Evolutionary conservation across 2,329 filamentous ascomycete species (phyloP).

Genomic region (Paraphaeosphaeria sporulosa): DNA sequence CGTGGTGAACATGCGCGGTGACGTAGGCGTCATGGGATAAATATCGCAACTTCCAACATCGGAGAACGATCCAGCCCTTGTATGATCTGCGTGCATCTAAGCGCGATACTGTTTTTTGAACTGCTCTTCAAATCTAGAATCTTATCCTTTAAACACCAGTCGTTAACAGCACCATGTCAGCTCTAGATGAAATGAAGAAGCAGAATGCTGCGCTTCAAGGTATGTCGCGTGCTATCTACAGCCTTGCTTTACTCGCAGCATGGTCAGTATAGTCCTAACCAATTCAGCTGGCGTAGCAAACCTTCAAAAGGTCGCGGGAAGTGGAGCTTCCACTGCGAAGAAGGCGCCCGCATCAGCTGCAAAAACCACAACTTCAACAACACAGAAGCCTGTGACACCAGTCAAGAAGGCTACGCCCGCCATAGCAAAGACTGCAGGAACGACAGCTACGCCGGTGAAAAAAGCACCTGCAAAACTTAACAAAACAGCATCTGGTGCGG

Average conservation of each 20-base stretch:
- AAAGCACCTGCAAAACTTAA: slow-evolving; percentile 23
- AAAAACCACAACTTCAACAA: slow-evolving; percentile 14
- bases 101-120: neutral
- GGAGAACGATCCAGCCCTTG: slow-evolving; percentile 1
- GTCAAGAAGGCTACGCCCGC: slow-evolving; percentile 33
- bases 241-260: neutral
- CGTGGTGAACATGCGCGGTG: slow-evolving; percentile 5
- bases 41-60: slow-evolving; percentile 6
- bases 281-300: slow-evolving; percentile 38
- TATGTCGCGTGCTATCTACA: slow-evolving; percentile 27
- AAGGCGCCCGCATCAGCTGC: slow-evolving; percentile 34
- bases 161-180: slow-evolving; percentile 33
- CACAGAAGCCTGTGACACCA: slow-evolving; percentile 27
- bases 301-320: slow-evolving; percentile 37
- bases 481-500: neutral
- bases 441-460: slow-evolving; percentile 20
- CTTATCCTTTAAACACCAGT: neutral
- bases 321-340: slow-evolving; percentile 31
- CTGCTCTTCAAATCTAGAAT: neutral
- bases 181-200: slow-evolving; percentile 51
- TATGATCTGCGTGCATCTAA: slow-evolving; percentile 2
- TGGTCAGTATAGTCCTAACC: slow-evolving; percentile 13
- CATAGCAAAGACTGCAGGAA: slow-evolving; percentile 12
- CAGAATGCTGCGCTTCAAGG: slow-evolving; percentile 53
- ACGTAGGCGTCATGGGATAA: slow-evolving; percentile 16